phyloP scores from a whole-genome alignment of 306 rosid genomes.

The Cercis canadensis region DNA sequence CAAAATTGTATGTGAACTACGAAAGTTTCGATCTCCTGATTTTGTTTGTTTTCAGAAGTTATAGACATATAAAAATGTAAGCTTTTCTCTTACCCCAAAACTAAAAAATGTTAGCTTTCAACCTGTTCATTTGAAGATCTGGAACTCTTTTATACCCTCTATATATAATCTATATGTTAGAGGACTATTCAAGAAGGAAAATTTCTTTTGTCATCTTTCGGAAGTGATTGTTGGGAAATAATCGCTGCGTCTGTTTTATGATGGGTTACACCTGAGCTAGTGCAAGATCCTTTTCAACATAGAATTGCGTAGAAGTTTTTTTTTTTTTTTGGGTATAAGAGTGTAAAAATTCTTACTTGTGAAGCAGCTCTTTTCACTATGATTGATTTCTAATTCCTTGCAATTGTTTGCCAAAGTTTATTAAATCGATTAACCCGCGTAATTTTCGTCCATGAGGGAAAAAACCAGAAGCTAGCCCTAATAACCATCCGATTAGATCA shows the following conservation, averaged over 20 bases:
- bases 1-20: slow-evolving; percentile 17
- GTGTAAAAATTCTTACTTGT: not conserved
- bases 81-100: not conserved
- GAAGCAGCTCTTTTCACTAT: not conserved
- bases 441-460: slow-evolving; percentile 16
- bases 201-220: not conserved
- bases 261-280: slow-evolving; percentile 33
- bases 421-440: not conserved
- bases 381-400: not conserved
- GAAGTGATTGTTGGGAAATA: slow-evolving; percentile 1
- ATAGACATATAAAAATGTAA: not conserved
- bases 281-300: slow-evolving; percentile 33
- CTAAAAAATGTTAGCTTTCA: slow-evolving; percentile 1
- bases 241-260: slow-evolving; percentile 22
- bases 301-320: too few relatives aligned
- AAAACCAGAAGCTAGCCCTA: slow-evolving; percentile 32
- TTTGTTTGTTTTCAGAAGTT: slow-evolving; percentile 23
- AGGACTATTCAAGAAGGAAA: slow-evolving; percentile 1
- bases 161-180: not conserved
- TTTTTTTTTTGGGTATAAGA: too few relatives aligned
- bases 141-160: slow-evolving; percentile 13
- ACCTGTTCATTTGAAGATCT: slow-evolving; percentile 37
- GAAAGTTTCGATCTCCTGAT: slow-evolving; percentile 35
- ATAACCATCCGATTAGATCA: not conserved
- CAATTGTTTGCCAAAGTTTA: not conserved